phyloP scores from a whole-genome alignment of 768 basidiomycete genomes.

The Paxillus rubicundulus region DNA sequence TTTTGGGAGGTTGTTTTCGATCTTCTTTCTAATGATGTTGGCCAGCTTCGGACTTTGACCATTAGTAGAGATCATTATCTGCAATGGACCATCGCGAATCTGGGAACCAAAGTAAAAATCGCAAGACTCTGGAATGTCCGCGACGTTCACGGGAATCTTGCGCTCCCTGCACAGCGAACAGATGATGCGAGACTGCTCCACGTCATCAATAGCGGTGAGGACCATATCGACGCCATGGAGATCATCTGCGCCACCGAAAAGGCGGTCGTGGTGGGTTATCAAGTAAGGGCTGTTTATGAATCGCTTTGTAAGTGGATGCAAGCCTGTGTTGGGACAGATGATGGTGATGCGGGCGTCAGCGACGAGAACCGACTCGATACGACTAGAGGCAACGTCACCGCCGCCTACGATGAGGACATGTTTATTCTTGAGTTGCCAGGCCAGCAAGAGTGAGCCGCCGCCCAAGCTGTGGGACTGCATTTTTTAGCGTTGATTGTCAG shows the following conservation, averaged over 20 bases:
- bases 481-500: background rate
- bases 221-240: conserved; percentile 78
- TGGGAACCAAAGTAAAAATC: conserved; percentile 99
- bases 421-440: conserved; percentile 88
- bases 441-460: conserved; percentile 82
- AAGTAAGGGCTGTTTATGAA: conserved; percentile 44
- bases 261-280: conserved; percentile 70
- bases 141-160: conserved; percentile 89
- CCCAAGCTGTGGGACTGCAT: conserved; percentile 21
- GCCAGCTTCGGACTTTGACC: conserved; percentile 92
- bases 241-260: conserved; percentile 64
- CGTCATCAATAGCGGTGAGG: conserved; percentile 89
- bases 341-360: conserved; percentile 79
- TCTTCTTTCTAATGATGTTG: conserved; percentile 67
- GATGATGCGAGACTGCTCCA: conserved; percentile 67
- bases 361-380: conserved; percentile 80
- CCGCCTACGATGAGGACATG: conserved; percentile 91
- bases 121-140: conserved; percentile 92
- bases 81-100: conserved; percentile 85
- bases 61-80: conserved; percentile 95
- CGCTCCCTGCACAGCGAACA: conserved; percentile 61
- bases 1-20: conserved; percentile 68
- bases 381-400: conserved; percentile 85
- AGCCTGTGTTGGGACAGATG: conserved; percentile 65
- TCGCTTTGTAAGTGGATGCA: conserved; percentile 57